These are phyloP conservation scores for Metarhizium rileyi DNA, from an alignment of 2,329 filamentous ascomycete genomes.

Conservation along the genomic window DNA sequence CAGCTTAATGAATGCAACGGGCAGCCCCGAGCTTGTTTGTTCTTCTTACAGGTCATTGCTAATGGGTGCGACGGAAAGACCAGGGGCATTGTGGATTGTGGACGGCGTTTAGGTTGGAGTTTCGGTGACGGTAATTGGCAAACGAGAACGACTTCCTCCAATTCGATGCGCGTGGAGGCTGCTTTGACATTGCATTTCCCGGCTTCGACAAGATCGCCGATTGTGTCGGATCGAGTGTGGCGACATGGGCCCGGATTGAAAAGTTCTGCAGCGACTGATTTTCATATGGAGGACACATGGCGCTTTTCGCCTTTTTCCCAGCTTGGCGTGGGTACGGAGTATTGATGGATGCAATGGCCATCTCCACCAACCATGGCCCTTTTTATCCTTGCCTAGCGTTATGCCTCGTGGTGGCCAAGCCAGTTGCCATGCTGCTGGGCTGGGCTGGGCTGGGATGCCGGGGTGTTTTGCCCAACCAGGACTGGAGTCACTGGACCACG, in stretches of 20 bases:
- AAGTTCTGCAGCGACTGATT: not conserved
- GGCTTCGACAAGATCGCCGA: not conserved
- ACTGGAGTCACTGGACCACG: slow-evolving; percentile 1
- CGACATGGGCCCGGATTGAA: not conserved
- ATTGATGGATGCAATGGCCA: not conserved
- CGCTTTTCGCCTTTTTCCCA: too few species aligned
- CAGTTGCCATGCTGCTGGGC: slow-evolving; percentile 2
- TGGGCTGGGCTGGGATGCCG: not conserved
- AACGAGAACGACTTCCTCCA: not conserved
- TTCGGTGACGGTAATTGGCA: not conserved
- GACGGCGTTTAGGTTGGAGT: not conserved
- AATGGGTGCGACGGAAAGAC: not conserved
- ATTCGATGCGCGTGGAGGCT: not conserved
- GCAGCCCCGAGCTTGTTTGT: too few species aligned
- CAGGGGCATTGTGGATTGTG: not conserved
- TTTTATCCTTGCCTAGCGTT: not conserved
- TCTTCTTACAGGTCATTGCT: not conserved
- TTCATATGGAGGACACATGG: not conserved
- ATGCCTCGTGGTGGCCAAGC: not conserved
- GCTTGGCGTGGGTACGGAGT: too few species aligned
- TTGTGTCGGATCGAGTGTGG: not conserved
- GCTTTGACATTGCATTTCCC: not conserved
- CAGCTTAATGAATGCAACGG: too few species aligned
- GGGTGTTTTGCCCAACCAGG: not conserved
- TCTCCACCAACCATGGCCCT: not conserved